Evolutionary conservation across 352 stramenopile genomes (phyloP).

Genomic region (Phytophthora chlamydospora): DNA sequence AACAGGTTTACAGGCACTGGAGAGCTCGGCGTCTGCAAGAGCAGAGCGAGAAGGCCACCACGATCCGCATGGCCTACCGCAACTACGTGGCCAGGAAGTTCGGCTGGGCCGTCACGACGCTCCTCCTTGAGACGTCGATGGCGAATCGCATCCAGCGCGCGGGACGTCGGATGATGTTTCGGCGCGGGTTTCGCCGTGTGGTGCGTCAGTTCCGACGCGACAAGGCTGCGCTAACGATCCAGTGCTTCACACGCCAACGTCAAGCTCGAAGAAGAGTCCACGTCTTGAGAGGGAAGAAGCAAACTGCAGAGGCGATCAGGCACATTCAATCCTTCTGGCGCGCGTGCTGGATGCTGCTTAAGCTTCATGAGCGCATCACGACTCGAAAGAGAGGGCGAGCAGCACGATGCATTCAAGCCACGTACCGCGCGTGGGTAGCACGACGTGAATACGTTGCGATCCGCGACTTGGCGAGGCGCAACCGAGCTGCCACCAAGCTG

Average conservation of each 20-base stretch:
- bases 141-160: conserved; percentile 46
- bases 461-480: conserved; percentile 31
- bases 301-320: conserved; percentile 18
- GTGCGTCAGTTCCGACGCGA: conserved; percentile 17
- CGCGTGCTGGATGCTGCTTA: conserved; percentile 28
- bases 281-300: conserved; percentile 21
- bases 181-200: conserved; percentile 20
- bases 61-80: conserved; percentile 58
- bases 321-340: conserved; percentile 49
- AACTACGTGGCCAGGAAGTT: conserved; percentile 74
- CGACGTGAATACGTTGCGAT: conserved; percentile 35
- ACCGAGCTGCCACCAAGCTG: conserved; percentile 46
- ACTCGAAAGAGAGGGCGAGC: conserved; percentile 18
- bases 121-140: conserved; percentile 47
- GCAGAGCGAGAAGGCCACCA: conserved; percentile 28
- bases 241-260: conserved; percentile 32
- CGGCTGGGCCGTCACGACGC: conserved; percentile 52
- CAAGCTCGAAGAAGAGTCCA: conserved; percentile 17
- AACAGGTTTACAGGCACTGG: conserved; percentile 43
- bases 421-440: conserved; percentile 22
- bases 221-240: conserved; percentile 32
- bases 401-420: conserved; percentile 31
- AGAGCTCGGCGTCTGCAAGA: conserved; percentile 32
- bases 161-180: conserved; percentile 39
- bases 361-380: conserved; percentile 15